Evolutionary conservation across 345 rosid species (phyloP), one percentile per base, ranked within the genome.

Genomic region (Ceriops decandra): DNA sequence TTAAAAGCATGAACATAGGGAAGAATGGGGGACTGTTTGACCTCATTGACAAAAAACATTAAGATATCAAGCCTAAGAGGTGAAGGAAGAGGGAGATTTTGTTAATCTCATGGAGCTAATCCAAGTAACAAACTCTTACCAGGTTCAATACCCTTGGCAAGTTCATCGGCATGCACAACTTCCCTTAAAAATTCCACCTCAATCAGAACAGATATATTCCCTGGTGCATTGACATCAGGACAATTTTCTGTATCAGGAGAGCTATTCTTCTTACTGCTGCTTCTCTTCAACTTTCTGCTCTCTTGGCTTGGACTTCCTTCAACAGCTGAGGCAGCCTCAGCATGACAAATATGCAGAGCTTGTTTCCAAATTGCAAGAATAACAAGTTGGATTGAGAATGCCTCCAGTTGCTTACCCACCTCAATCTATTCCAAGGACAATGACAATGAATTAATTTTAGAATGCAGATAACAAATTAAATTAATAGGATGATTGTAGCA

Each of bases 331-430:
- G 91, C 91, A 82, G 97, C 98, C 79, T 80, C 90, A 26, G 99
- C 72, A 78, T 95, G 99, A 82, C 98, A 90, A 72, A 91, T 88
- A 84, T 90, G 82, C 72, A 95, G 76, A 24, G 96, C 98, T 76
- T 90, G 99, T 85, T 90, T 91, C 98, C 97, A 91, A 57, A 91
- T 88, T 71, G 98, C 99, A 46, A 91, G 92, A 76, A 90, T 85
- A 69, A 87, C 97, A 80, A 95, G 85, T 78, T 95, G 96, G 67
- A 95, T 80, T 7, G 99, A 90, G 84, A 95, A 95, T 68, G 91
- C 99, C 74, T 92, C 93, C 65, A 91, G 80, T 42, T 81, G 84
- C 74, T 38, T 82, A 51, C 81, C 82, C 47, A 80, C 80, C 72
- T 77, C 76, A 24, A 80, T 76, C 99, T 90, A 65, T 77, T 69